Evolutionary conservation across 805 yeast species (phyloP).

Genomic region (Monosporozyma yasuniensis): DNA sequence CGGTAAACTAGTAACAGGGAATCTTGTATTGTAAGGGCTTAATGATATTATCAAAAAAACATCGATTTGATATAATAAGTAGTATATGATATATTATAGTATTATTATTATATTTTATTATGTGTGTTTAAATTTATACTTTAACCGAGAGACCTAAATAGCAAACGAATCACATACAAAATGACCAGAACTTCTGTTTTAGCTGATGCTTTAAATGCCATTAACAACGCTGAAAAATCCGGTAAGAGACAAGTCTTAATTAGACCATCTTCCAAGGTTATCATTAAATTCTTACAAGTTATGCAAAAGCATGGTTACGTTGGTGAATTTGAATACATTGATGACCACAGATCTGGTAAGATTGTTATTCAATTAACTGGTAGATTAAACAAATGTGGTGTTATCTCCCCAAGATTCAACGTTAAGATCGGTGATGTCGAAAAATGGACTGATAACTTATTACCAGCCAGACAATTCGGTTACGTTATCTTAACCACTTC

Average conservation of each 20-base stretch:
- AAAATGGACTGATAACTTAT: constrained; percentile 96
- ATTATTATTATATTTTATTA: neutral
- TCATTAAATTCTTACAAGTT: constrained; percentile 89
- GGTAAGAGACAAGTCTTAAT: constrained; percentile 98
- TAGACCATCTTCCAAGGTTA: constrained; percentile 97
- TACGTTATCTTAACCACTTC: constrained; percentile 95
- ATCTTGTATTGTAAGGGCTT: neutral
- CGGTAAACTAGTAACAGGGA: neutral
- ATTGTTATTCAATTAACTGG: constrained; percentile 94
- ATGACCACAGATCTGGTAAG: constrained; percentile 98
- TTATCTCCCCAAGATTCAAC: constrained; percentile 96
- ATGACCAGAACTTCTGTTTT: constrained; percentile 98
- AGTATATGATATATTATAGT: neutral
- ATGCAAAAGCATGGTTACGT: constrained; percentile 98
- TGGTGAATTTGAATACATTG: constrained; percentile 97
- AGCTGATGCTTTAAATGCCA: constrained; percentile 96
- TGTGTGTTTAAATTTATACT: neutral
- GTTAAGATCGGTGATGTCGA: constrained; percentile 90
- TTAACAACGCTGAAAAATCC: constrained; percentile 97
- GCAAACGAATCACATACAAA: constrained; percentile 19
- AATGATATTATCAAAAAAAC: neutral
- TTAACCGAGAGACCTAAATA: neutral
- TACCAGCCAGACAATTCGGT: constrained; percentile 99
- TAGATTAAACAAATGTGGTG: constrained; percentile 98
- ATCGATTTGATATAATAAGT: too few relatives aligned